Conservation (phyloP, 148 eudicot species). For the Vaccinium corymbosum region DNA sequence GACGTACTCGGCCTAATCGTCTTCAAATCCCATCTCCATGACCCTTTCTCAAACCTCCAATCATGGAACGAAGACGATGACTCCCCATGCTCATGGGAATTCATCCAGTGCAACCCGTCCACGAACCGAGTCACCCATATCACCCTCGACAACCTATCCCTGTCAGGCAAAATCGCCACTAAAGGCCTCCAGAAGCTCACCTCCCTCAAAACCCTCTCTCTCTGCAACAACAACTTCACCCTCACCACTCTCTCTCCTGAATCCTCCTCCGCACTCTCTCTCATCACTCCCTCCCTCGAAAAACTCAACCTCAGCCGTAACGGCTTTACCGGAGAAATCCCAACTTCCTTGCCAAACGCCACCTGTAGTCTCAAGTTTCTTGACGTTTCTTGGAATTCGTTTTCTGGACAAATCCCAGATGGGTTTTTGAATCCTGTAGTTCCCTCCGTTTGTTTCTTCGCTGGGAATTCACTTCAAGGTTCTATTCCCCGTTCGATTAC, state of each 20-base stretch:
- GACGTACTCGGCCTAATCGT: slow-evolving; percentile 91
- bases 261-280: slow-evolving; percentile 12
- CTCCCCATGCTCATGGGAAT: slow-evolving; percentile 87
- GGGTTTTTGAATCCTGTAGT: slow-evolving; percentile 25
- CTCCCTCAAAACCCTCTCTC: slow-evolving; percentile 46
- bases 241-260: slow-evolving; percentile 46
- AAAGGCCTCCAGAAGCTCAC: slow-evolving; percentile 65
- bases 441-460: slow-evolving; percentile 66
- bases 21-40: slow-evolving; percentile 66
- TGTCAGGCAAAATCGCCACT: slow-evolving; percentile 68
- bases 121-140: slow-evolving; percentile 51
- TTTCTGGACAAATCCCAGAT: slow-evolving; percentile 65
- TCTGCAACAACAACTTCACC: slow-evolving; percentile 57
- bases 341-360: slow-evolving; percentile 23
- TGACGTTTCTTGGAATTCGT: slow-evolving; percentile 58
- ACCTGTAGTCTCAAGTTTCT: slow-evolving; percentile 46
- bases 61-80: slow-evolving; percentile 87
- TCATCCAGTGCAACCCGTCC: slow-evolving; percentile 52
- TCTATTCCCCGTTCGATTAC: slow-evolving; percentile 55
- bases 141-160: slow-evolving; percentile 42
- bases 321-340: slow-evolving; percentile 53
- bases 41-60: slow-evolving; percentile 39
- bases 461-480: slow-evolving; percentile 64
- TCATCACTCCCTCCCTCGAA: slow-evolving; percentile 39
- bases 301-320: slow-evolving; percentile 68